Evolutionary conservation across 495 filamentous ascomycete species (phyloP).

Genomic region (Neurospora terricola): DNA sequence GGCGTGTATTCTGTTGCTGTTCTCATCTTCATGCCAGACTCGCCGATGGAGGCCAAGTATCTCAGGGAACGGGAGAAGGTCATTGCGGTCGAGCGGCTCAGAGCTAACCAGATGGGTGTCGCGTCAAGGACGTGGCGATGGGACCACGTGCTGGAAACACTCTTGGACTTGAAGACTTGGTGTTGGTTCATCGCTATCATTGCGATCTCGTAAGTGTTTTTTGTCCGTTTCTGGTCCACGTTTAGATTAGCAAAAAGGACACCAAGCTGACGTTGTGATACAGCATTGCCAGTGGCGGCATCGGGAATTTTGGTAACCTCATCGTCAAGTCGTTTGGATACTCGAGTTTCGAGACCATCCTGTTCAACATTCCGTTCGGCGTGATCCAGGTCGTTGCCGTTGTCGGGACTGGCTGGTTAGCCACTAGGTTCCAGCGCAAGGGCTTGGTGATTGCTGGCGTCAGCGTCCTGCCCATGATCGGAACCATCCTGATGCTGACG

Average conservation of each 20-base stretch:
- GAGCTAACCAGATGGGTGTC: conserved; percentile 38
- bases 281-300: conserved; percentile 38
- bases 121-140: conserved; percentile 32
- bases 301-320: conserved; percentile 54
- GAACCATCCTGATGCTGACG: conserved; percentile 42
- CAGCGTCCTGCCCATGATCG: conserved; percentile 46
- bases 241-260: not conserved
- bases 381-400: conserved; percentile 37
- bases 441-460: conserved; percentile 45
- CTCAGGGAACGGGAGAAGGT: conserved; percentile 49
- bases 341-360: conserved; percentile 47
- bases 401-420: conserved; percentile 35
- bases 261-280: not conserved
- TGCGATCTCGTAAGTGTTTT: conserved; percentile 28
- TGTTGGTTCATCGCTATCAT: conserved; percentile 54
- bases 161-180: conserved; percentile 56
- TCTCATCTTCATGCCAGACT: conserved; percentile 48
- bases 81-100: conserved; percentile 46
- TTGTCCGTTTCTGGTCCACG: not conserved
- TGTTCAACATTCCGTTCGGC: conserved; percentile 58
- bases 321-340: conserved; percentile 55
- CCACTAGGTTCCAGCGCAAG: conserved; percentile 42
- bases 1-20: conserved; percentile 28
- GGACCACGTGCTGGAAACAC: conserved; percentile 47
- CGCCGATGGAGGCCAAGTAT: conserved; percentile 49